phyloP scores from a whole-genome alignment of 148 eudicot species.

The Nyssa sinensis region DNA sequence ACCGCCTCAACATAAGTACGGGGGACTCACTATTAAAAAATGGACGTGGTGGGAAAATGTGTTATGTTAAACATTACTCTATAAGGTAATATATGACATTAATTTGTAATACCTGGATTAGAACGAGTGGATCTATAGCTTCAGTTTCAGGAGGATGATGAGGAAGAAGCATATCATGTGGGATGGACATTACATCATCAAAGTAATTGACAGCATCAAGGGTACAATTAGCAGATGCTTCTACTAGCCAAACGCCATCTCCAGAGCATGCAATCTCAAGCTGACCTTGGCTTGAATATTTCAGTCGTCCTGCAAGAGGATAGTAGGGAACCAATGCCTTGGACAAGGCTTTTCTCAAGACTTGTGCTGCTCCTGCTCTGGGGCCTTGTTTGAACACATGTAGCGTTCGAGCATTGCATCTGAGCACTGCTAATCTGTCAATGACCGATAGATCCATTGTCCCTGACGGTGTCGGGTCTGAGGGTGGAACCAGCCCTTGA shows the following conservation, averaged over 20 bases:
- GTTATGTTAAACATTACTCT: too few relatives aligned
- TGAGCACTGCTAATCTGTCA: constrained; percentile 29
- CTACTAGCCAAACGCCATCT: constrained; percentile 40
- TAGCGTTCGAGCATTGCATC: constrained; percentile 37
- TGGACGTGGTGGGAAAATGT: too few relatives aligned
- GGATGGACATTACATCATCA: constrained; percentile 17
- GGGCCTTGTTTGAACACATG: constrained; percentile 31
- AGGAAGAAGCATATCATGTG: constrained; percentile 26
- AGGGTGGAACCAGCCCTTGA: constrained; percentile 23
- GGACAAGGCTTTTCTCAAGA: constrained; percentile 29
- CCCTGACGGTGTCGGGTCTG: constrained; percentile 17
- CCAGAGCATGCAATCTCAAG: constrained; percentile 25
- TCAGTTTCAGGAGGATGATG: constrained; percentile 15
- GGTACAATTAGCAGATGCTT: constrained; percentile 26
- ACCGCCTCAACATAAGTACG: too few relatives aligned
- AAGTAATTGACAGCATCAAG: constrained; percentile 26
- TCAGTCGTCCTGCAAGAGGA: constrained; percentile 37
- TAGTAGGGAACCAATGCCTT: constrained; percentile 38
- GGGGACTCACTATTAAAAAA: too few relatives aligned
- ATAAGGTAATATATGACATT: neutral
- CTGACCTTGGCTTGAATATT: constrained; percentile 2
- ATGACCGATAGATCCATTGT: constrained; percentile 28
- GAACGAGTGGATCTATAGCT: constrained; percentile 25
- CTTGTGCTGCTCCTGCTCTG: constrained; percentile 6
- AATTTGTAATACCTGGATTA: constrained; percentile 26